Conservation (phyloP, 1,284 basidiomycete genomes). For the Puccinia hordei region DNA sequence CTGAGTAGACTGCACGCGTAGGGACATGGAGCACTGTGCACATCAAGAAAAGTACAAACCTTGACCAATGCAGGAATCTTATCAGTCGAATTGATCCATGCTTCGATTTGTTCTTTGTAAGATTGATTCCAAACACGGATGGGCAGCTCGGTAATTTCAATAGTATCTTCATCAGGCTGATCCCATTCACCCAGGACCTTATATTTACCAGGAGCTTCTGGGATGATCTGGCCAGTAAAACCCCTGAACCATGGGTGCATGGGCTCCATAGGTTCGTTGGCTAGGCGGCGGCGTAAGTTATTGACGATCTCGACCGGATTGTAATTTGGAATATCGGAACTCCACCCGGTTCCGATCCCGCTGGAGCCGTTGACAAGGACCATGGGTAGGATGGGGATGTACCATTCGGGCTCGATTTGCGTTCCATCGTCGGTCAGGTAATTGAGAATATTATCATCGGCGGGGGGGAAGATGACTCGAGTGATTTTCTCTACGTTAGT, state of each 20-base stretch:
- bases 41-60: constrained; percentile 55
- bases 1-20: background rate
- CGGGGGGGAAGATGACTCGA: constrained; percentile 75
- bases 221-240: constrained; percentile 64
- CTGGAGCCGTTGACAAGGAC: constrained; percentile 92
- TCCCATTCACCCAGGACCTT: constrained; percentile 75
- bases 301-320: constrained; percentile 88
- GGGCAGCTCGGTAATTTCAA: constrained; percentile 94
- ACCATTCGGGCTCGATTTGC: constrained; percentile 90
- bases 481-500: constrained; percentile 80
- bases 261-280: constrained; percentile 75
- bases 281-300: constrained; percentile 85
- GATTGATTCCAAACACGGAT: constrained; percentile 92
- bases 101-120: constrained; percentile 88
- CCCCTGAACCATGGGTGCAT: constrained; percentile 99
- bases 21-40: constrained; percentile 53
- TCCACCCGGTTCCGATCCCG: constrained; percentile 99
- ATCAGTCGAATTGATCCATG: constrained; percentile 64
- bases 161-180: constrained; percentile 80
- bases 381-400: constrained; percentile 85
- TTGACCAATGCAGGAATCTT: constrained; percentile 69
- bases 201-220: constrained; percentile 62
- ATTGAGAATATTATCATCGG: constrained; percentile 81
- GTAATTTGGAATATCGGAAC: constrained; percentile 87
- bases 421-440: constrained; percentile 85